A percentile compares a stretch with the other conserved stretches of the same genome.
Conservation (phyloP, 768 basidiomycete species). For the Cyathus striatus region DNA sequence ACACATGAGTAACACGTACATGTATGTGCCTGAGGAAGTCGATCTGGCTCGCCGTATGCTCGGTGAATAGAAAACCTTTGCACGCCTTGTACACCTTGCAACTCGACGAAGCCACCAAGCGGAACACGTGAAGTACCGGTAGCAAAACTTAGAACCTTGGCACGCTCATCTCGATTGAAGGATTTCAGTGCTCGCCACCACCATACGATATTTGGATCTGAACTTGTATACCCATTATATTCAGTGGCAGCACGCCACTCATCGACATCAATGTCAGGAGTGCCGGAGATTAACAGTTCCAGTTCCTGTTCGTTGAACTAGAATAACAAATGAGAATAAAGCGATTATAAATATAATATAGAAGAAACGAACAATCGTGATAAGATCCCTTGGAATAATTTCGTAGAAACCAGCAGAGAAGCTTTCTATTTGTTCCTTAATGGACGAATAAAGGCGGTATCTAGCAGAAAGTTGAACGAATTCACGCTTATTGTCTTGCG, state of each 20-base stretch:
- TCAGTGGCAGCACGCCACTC: constrained; percentile 94
- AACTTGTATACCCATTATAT: constrained; percentile 82
- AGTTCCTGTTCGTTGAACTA: constrained; percentile 95
- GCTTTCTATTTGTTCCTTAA: constrained; percentile 92
- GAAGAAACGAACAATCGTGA: constrained; percentile 70
- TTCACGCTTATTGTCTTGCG: constrained; percentile 94
- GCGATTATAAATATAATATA: constrained; percentile 3
- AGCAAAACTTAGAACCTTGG: constrained; percentile 96
- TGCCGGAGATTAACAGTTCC: constrained; percentile 91
- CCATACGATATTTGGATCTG: constrained; percentile 96
- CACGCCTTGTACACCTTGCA: constrained; percentile 93
- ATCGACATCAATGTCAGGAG: constrained; percentile 98
- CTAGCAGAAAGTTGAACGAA: constrained; percentile 95
- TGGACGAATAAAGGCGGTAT: constrained; percentile 88
- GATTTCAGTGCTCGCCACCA: constrained; percentile 99
- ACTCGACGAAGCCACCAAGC: constrained; percentile 87
- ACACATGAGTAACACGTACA: constrained; percentile 45
- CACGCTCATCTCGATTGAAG: constrained; percentile 93
- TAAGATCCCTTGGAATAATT: constrained; percentile 93
- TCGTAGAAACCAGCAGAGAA: constrained; percentile 92
- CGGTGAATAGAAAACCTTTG: constrained; percentile 95
- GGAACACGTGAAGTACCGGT: constrained; percentile 92
- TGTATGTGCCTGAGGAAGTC: constrained; percentile 87
- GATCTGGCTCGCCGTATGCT: constrained; percentile 82
- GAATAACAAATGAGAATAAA: constrained; percentile 4